A percentile compares a stretch with the other conserved stretches of the same genome.
These are phyloP conservation scores for Tuber calosporum DNA, from an alignment of 495 filamentous ascomycete species.

Conservation along the genomic window DNA sequence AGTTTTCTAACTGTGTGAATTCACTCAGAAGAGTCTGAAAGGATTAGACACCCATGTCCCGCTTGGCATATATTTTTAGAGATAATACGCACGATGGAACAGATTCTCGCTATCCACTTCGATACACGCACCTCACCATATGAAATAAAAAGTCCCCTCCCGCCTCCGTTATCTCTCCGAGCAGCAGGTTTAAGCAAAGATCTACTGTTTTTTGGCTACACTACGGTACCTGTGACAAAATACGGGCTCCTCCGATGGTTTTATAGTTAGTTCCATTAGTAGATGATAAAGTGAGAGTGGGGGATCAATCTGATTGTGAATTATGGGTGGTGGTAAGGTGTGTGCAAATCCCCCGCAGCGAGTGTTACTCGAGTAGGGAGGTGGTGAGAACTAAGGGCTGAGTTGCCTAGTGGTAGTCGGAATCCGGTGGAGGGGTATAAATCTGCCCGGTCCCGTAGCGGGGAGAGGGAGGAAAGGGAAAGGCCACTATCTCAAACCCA, in stretches of 20 bases:
- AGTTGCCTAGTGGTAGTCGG: neutral
- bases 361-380: neutral
- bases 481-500: neutral
- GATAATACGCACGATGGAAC: too few relatives aligned
- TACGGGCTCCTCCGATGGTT: neutral
- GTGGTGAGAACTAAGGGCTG: neutral
- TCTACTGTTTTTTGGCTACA: neutral
- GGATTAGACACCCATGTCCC: too few relatives aligned
- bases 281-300: neutral
- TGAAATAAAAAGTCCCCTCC: neutral
- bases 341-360: too few relatives aligned
- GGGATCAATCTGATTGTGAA: neutral
- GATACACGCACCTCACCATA: neutral
- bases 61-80: too few relatives aligned
- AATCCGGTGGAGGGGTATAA: neutral
- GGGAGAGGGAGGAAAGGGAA: neutral
- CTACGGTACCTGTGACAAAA: neutral
- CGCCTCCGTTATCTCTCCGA: neutral
- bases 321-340: neutral
- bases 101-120: neutral
- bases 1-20: too few relatives aligned
- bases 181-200: too few relatives aligned
- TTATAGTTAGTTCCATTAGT: neutral
- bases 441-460: neutral
- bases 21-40: too few relatives aligned